phyloP scores from a whole-genome alignment of 257 asterid genomes.

The Solanum raphanifolium region DNA sequence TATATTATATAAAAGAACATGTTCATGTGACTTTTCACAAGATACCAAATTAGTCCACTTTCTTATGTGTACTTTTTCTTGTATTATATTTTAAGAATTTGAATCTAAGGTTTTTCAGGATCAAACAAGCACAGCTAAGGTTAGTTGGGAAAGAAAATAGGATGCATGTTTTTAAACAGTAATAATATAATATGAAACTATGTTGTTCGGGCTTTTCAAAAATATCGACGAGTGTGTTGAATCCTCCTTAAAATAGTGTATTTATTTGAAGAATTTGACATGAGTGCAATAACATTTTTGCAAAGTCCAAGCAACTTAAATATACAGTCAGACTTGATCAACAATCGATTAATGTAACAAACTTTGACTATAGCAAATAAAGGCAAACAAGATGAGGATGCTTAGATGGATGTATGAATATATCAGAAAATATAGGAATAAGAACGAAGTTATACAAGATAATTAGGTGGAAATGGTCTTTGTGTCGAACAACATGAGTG shows the following conservation, averaged over 20 bases:
- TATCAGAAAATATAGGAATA: neutral
- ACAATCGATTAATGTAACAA: neutral
- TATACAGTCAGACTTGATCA: neutral
- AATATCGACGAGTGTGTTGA: too few relatives aligned
- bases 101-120: neutral
- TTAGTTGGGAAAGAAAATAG: neutral
- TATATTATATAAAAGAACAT: slow-evolving; percentile 7
- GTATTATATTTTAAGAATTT: neutral
- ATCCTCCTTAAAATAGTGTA: too few relatives aligned
- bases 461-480: neutral
- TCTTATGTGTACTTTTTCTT: slow-evolving; percentile 2
- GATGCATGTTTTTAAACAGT: neutral
- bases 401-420: neutral
- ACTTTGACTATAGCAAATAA: too few relatives aligned
- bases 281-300: too few relatives aligned
- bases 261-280: too few relatives aligned
- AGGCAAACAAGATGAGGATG: neutral
- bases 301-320: too few relatives aligned
- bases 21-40: slow-evolving; percentile 16
- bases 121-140: slow-evolving; percentile 16
- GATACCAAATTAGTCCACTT: neutral
- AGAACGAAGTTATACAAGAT: neutral
- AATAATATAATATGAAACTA: neutral
- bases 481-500: neutral
- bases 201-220: too few relatives aligned